Conservation (phyloP, 2,329 filamentous ascomycete genomes). For the Monosporascus sp. region DNA sequence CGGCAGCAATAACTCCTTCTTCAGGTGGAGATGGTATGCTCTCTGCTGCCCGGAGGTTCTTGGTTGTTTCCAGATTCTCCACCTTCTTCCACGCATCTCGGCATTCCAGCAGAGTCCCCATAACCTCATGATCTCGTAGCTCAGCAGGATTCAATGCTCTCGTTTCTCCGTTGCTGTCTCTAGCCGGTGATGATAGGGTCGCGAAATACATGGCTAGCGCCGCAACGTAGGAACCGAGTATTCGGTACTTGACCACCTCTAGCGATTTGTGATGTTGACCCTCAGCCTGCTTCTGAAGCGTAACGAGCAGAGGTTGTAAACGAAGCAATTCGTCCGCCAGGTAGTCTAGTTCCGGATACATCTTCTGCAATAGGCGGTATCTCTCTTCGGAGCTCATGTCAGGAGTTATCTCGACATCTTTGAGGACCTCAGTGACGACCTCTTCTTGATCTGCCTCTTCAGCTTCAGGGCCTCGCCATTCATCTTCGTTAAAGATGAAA, state of each 20-base stretch:
- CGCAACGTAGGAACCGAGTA: constrained; percentile 80
- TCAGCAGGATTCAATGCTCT: constrained; percentile 69
- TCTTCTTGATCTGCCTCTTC: constrained; percentile 46
- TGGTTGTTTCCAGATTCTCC: constrained; percentile 54
- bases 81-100: constrained; percentile 75
- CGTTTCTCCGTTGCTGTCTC: constrained; percentile 46
- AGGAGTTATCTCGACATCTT: constrained; percentile 74
- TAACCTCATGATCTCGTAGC: constrained; percentile 83
- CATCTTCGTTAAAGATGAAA: constrained; percentile 85
- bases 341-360: constrained; percentile 90
- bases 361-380: constrained; percentile 65
- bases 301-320: constrained; percentile 61
- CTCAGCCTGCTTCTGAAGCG: constrained; percentile 53
- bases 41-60: constrained; percentile 16
- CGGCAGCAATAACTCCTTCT: constrained; percentile 27
- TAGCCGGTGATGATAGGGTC: constrained; percentile 74
- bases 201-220: constrained; percentile 92
- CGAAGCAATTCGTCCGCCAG: constrained; percentile 73
- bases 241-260: constrained; percentile 68
- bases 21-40: constrained; percentile 17
- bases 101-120: constrained; percentile 76
- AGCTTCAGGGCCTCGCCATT: constrained; percentile 64
- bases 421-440: constrained; percentile 80
- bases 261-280: constrained; percentile 46
- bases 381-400: constrained; percentile 72